Evolutionary conservation across 345 rosid species (phyloP).

Genomic region (Euphorbia pulcherrima): DNA sequence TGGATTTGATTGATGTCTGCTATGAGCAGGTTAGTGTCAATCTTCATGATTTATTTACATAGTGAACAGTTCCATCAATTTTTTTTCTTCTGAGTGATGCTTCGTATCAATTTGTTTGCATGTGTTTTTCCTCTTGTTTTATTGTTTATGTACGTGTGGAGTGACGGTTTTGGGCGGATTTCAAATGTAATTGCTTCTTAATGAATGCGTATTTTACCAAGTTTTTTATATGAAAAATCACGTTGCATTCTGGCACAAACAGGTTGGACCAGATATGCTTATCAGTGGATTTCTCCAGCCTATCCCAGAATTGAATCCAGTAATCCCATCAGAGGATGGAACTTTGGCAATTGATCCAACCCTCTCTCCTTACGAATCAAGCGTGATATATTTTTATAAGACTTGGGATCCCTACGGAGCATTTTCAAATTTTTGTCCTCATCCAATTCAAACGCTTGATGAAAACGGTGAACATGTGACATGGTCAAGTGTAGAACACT

Average conservation of each 20-base stretch:
- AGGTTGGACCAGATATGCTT: conserved; percentile 97
- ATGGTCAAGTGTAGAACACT: conserved; percentile 84
- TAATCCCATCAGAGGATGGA: conserved; percentile 73
- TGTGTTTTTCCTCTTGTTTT: no score
- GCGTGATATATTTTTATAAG: conserved; percentile 80
- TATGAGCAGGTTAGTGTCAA: conserved; percentile 66
- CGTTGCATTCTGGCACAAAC: conserved; percentile 10
- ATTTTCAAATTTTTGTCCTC: conserved; percentile 88
- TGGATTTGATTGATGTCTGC: conserved; percentile 69
- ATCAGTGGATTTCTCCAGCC: conserved; percentile 91
- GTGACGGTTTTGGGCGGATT: no score
- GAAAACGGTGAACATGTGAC: conserved; percentile 45
- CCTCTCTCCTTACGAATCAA: conserved; percentile 61
- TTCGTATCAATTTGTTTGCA: no score
- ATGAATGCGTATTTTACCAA: no score
- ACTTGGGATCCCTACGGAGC: conserved; percentile 96
- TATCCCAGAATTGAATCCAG: conserved; percentile 73
- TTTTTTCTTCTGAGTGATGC: no score
- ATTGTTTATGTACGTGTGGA: no score
- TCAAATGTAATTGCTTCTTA: no score
- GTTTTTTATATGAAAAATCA: background rate
- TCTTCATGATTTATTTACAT: background rate
- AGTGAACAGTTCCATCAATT: background rate
- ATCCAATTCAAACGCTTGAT: conserved; percentile 68
- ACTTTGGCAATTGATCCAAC: conserved; percentile 83